Conservation (phyloP, 2,329 filamentous ascomycete genomes). For the Xylariaceae sp. region DNA sequence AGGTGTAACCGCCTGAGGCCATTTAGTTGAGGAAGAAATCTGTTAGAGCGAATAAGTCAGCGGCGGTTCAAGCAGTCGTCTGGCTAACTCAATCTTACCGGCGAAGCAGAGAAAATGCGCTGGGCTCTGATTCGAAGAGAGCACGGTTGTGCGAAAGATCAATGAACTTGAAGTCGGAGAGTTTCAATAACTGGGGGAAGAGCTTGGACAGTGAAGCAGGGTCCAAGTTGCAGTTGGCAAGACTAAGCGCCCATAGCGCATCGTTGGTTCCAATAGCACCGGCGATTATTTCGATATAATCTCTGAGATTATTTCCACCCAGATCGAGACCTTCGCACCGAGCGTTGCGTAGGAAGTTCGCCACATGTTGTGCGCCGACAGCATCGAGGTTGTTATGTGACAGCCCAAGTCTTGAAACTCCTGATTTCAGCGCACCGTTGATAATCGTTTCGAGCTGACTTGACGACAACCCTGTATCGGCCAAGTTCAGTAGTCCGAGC, state of each 20-base stretch:
- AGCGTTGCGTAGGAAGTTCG: slow-evolving; percentile 68
- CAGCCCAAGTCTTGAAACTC: slow-evolving; percentile 72
- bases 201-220: slow-evolving; percentile 68
- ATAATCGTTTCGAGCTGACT: slow-evolving; percentile 69
- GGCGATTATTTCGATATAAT: slow-evolving; percentile 50
- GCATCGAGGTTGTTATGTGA: slow-evolving; percentile 74
- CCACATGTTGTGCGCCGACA: slow-evolving; percentile 69
- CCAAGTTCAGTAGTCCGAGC: slow-evolving; percentile 77
- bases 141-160: slow-evolving; percentile 86
- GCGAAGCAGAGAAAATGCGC: slow-evolving; percentile 66
- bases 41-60: slow-evolving; percentile 30
- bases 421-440: slow-evolving; percentile 75
- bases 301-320: slow-evolving; percentile 70
- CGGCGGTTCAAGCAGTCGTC: not conserved
- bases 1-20: slow-evolving; percentile 80
- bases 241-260: slow-evolving; percentile 72
- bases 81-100: slow-evolving; percentile 46
- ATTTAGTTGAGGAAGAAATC: slow-evolving; percentile 72
- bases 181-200: slow-evolving; percentile 64
- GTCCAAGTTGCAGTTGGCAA: slow-evolving; percentile 78
- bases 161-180: slow-evolving; percentile 76
- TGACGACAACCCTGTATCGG: slow-evolving; percentile 68
- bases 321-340: slow-evolving; percentile 85
- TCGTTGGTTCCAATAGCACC: slow-evolving; percentile 48
- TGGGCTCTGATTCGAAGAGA: slow-evolving; percentile 70